A percentile compares a stretch with the other conserved stretches of the same genome.
Evolutionary conservation across 2,329 filamentous ascomycete species (phyloP).

Genomic region (Fusarium brevicatenulatum): DNA sequence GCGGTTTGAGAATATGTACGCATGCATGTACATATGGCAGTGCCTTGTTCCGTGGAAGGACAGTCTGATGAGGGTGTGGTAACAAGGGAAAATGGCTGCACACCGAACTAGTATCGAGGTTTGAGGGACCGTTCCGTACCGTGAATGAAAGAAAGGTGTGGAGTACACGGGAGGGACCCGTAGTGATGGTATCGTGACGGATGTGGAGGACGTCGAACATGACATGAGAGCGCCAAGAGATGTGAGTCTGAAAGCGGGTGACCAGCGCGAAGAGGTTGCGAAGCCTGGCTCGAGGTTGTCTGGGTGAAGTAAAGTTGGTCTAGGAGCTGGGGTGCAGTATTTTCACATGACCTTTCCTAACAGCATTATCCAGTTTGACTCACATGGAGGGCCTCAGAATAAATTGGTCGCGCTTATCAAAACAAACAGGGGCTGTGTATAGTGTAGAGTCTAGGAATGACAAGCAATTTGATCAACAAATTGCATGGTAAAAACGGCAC

Average conservation of each 20-base stretch:
- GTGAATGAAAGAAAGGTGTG: slow-evolving; percentile 12
- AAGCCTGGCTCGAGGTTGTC: slow-evolving; percentile 6
- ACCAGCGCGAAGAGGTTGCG: slow-evolving; percentile 33
- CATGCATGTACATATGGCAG: slow-evolving; percentile 7
- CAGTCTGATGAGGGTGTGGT: slow-evolving; percentile 13
- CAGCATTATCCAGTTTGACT: slow-evolving; percentile 27
- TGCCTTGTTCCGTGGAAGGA: slow-evolving; percentile 17
- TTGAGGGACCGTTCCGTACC: slow-evolving; percentile 12
- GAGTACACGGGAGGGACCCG: slow-evolving; percentile 27
- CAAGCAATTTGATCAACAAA: not conserved
- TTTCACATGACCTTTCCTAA: slow-evolving; percentile 27
- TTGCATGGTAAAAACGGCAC: not conserved
- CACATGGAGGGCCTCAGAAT: slow-evolving; percentile 34
- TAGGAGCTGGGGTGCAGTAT: slow-evolving; percentile 12
- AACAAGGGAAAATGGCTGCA: slow-evolving; percentile 11
- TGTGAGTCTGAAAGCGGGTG: slow-evolving; percentile 28
- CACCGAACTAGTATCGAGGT: slow-evolving; percentile 11
- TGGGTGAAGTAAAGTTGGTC: slow-evolving; percentile 4
- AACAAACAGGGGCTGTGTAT: slow-evolving; percentile 18
- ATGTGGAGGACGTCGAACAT: slow-evolving; percentile 18
- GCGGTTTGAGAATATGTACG: slow-evolving; percentile 22
- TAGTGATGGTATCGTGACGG: slow-evolving; percentile 29
- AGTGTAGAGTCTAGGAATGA: not conserved
- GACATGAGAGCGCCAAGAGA: slow-evolving; percentile 22
- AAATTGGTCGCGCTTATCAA: slow-evolving; percentile 13